Percentiles rank a stretch among this genome's conserved stretches.
Conservation (phyloP, 1,139 yeast species). For the Yamadazyma diddensiae region DNA sequence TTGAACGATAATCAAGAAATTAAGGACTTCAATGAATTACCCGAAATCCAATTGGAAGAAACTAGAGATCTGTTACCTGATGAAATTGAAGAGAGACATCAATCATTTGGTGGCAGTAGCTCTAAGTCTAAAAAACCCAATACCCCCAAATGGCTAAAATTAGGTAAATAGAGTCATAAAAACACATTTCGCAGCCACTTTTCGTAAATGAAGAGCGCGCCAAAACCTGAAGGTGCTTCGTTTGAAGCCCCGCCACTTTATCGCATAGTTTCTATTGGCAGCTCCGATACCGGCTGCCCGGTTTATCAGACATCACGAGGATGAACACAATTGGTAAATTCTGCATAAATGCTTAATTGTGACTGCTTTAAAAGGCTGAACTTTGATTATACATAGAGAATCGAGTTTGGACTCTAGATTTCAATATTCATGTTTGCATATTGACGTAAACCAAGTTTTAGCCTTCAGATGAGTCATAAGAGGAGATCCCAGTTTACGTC, state of each 20-base stretch:
- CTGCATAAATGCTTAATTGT: no score
- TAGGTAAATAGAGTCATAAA: constrained; percentile 7
- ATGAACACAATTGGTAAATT: no score
- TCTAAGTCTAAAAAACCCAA: not conserved
- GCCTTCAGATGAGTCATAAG: no score
- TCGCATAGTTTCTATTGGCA: not conserved
- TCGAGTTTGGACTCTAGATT: no score
- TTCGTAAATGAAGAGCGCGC: no score
- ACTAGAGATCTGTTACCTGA: constrained; percentile 28
- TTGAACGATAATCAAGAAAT: constrained; percentile 16
- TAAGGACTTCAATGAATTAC: constrained; percentile 32
- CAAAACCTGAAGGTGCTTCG: not conserved
- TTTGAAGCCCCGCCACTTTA: not conserved
- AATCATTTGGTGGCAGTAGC: not conserved
- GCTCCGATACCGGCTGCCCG: constrained; percentile 1
- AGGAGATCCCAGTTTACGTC: no score
- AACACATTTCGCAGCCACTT: not conserved
- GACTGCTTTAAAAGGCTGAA: no score
- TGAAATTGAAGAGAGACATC: not conserved
- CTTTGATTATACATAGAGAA: no score
- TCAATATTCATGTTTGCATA: no score
- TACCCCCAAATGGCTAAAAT: constrained; percentile 22
- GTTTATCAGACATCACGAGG: no score
- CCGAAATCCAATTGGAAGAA: constrained; percentile 37
- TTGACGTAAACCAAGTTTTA: no score